Evolutionary conservation across 2,329 filamentous ascomycete species (phyloP).

Genomic region (Apiospora malaysiana): DNA sequence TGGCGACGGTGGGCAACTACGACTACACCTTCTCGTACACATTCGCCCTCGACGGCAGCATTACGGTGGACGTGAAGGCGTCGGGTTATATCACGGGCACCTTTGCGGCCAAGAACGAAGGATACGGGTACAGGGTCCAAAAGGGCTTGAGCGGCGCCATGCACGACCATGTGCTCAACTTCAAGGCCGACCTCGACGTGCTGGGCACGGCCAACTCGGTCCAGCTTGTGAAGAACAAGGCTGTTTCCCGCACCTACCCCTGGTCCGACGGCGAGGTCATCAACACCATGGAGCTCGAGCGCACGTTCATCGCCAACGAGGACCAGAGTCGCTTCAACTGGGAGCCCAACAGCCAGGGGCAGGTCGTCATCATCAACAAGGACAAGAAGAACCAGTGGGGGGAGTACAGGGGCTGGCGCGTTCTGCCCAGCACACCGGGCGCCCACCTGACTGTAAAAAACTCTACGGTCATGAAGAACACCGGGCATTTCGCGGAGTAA

Average conservation of each 20-base stretch:
- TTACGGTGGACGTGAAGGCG: conserved; percentile 45
- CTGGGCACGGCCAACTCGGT: conserved; percentile 35
- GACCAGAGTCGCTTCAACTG: conserved; percentile 35
- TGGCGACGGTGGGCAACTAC: conserved; percentile 49
- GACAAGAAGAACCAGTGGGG: conserved; percentile 43
- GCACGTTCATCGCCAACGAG: conserved; percentile 28
- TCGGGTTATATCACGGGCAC: conserved; percentile 42
- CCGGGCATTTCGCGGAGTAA: conserved; percentile 45
- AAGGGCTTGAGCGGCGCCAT: conserved; percentile 39
- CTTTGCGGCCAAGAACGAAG: conserved; percentile 35
- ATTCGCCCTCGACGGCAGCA: conserved; percentile 42
- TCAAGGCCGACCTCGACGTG: conserved; percentile 45
- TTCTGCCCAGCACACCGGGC: conserved; percentile 43
- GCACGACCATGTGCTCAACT: conserved; percentile 45
- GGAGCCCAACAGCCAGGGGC: conserved; percentile 45
- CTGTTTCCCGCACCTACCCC: conserved; percentile 9
- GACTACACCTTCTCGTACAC: conserved; percentile 49
- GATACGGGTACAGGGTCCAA: conserved; percentile 43
- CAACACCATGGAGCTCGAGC: conserved; percentile 44
- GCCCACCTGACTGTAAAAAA: conserved; percentile 43
- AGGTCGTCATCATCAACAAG: conserved; percentile 42
- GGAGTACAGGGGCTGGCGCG: conserved; percentile 48
- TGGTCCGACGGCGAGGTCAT: conserved; percentile 35
- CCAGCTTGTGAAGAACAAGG: conserved; percentile 35
- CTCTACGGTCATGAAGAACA: conserved; percentile 42